phyloP scores from a whole-genome alignment of 2,329 filamentous ascomycete species.

The Neonectria hederae region DNA sequence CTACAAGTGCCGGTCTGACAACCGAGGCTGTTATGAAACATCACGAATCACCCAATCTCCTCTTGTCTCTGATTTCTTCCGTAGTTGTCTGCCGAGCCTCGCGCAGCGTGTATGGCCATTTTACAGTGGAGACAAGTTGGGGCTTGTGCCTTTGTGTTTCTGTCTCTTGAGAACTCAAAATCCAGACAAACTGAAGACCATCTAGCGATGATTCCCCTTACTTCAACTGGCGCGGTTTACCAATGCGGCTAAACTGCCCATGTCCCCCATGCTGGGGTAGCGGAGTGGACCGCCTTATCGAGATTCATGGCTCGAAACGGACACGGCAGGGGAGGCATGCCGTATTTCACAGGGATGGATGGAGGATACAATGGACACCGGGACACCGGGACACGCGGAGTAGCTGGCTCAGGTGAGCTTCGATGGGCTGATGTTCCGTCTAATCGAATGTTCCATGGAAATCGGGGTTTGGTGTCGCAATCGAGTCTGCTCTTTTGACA shows the following conservation, averaged over 20 bases:
- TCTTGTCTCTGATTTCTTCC: background rate
- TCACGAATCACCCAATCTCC: slow-evolving; percentile 2
- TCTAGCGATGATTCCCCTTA: slow-evolving; percentile 26
- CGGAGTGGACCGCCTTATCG: slow-evolving; percentile 30
- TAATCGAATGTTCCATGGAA: slow-evolving; percentile 34
- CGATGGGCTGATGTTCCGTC: slow-evolving; percentile 26
- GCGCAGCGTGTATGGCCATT: background rate
- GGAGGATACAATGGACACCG: slow-evolving; percentile 5
- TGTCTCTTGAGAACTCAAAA: background rate
- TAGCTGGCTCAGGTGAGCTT: slow-evolving; percentile 24
- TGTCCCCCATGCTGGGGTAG: slow-evolving; percentile 20
- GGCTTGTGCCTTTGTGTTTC: slow-evolving; percentile 1
- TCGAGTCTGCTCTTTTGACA: background rate
- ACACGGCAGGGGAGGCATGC: slow-evolving; percentile 8
- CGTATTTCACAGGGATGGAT: slow-evolving; percentile 10
- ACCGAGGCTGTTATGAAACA: slow-evolving; percentile 23
- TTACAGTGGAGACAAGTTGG: background rate
- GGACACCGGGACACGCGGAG: slow-evolving; percentile 11
- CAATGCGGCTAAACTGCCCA: slow-evolving; percentile 23
- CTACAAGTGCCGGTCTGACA: slow-evolving; percentile 27
- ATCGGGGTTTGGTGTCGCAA: slow-evolving; percentile 14
- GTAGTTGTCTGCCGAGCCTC: background rate
- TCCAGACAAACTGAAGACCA: background rate
- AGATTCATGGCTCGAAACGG: slow-evolving; percentile 24
- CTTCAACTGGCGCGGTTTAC: slow-evolving; percentile 16